These are phyloP conservation scores for Ilex asprella DNA, from an alignment of 257 asterid species.

Conservation along the genomic window DNA sequence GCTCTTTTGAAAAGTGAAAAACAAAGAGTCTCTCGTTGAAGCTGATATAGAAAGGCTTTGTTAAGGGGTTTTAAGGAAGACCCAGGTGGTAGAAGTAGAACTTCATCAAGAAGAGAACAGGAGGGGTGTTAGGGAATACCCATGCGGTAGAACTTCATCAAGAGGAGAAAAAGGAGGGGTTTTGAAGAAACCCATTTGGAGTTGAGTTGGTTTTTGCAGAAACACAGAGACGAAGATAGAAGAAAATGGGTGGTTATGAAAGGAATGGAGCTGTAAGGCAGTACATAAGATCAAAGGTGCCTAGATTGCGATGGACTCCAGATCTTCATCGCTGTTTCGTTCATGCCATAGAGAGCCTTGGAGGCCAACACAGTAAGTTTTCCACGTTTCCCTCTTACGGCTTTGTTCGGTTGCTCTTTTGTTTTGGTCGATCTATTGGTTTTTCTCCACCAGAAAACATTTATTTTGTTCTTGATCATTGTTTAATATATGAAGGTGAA, in stretches of 20 bases:
- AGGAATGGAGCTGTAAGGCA: conserved; percentile 65
- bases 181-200: conserved; percentile 7
- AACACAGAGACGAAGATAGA: background rate
- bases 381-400: background rate
- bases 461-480: no score
- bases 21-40: background rate
- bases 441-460: background rate
- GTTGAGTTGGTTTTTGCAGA: background rate
- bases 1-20: background rate
- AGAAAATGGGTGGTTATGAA: conserved; percentile 43
- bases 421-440: no score
- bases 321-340: conserved; percentile 79
- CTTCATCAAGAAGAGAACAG: background rate
- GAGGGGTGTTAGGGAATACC: background rate
- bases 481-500: no score
- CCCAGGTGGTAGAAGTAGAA: no score
- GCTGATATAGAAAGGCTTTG: background rate
- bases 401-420: background rate
- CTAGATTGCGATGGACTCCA: conserved; percentile 82
- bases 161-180: background rate
- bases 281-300: conserved; percentile 69
- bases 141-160: no score
- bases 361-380: conserved; percentile 61
- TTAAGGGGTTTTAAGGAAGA: no score
- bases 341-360: conserved; percentile 59